Base-by-base conservation (phyloP, 139 green algal genomes). In the Coelastrella sp. region DNA sequence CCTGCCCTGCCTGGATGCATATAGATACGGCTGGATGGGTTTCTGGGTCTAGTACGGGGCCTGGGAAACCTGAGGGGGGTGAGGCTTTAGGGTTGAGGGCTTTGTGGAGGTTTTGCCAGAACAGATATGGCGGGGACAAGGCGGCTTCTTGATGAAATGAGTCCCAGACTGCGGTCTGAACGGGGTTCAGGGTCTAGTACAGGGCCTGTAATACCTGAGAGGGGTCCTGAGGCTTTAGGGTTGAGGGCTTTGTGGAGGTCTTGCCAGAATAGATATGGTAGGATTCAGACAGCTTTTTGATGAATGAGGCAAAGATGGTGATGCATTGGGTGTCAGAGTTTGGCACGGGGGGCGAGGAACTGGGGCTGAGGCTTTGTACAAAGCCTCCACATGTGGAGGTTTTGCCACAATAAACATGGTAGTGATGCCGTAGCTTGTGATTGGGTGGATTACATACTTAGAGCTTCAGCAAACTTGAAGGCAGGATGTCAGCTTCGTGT, bases 51-150 rank as follows among this genome's bases (percentile, higher is more conserved):
- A 54, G 23, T 4, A 75, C 71, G 11, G 73, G 91, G 19, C 91
- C 92, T 4, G 95, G 95, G 1, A 82, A 91, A 88, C 95, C 95
- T 47, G 95, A 97, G 85, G 95, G 95, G 5, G 95, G 95, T 0
- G 95, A 97, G 87, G 92, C 95, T 65, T 81, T 92, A 61, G 95
- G 61, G 20, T 78, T 97, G 85, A 66, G 95, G 60, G 95, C 93
- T 13, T 66, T 97, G 83, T 90, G 85, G 85, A 54, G 73, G 11
- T 84, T 84, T 58, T 56, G 81, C n/a, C 85, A 83, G 57, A 22
- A 83, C 8, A 74, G 73, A 23, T 90, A 84, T 68, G 66, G 66
- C 3, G 19, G 13, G 8, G 79, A 7, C 11, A 14, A 80, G 11
- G 32, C 32, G 32, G 32, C 32, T 1, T 47, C 32, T 47, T 47